Evolutionary conservation across 23 red algal genomes (phyloP), one percentile per base, ranked within the genome.

Genomic region (Gracilariopsis chorda): DNA sequence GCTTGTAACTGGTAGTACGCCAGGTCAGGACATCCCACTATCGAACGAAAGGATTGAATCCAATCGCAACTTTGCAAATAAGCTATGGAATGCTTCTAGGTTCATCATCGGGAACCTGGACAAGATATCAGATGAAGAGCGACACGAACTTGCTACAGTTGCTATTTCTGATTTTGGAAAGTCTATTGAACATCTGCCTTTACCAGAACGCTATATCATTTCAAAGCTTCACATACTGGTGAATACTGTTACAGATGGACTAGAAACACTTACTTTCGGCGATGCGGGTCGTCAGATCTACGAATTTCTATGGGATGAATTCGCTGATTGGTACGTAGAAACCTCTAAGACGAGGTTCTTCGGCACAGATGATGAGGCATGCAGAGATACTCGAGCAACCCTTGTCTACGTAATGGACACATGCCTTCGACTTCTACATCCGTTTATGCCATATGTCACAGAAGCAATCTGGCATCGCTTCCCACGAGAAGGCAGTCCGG

Each of bases 241-340:
- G n/a, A 82, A 53, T 6, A 32, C 72, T 45, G 96, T 98, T 2
- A 80, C 41, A 5, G 47, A 9, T 9, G 60, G 77, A 21, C 52
- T 95, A 25, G 77, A 95, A 29, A 55, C 48, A 12, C 84, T 92
- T 27, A 63, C 73, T 1, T 93, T 98, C 58, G 96, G 90, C 53
- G 91, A 93, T 68, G 85, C 88, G 24, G 96, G 84, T 20, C 90
- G 88, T 46, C 83, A 58, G 33, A 84, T 98, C 28, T 85, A 95
- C 40, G 88, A 98, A 19, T 98, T 98, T 67, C 25, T 98, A 67
- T 98, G 96, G 96, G 96, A 98, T 88, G 96, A 98, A 41, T 98
- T 98, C 78, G 96, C 96, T 1, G 96, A 98, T 57, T 98, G 96
- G 96, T 98, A 98, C 55, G 84, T 98, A 32, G 96, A 98, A 89